Percentiles rank a stretch among this genome's conserved stretches.
These are phyloP conservation scores for Phycomyces blakesleeanus DNA, from an alignment of 192 early-diverging fungal genomes.

Conservation along the genomic window DNA sequence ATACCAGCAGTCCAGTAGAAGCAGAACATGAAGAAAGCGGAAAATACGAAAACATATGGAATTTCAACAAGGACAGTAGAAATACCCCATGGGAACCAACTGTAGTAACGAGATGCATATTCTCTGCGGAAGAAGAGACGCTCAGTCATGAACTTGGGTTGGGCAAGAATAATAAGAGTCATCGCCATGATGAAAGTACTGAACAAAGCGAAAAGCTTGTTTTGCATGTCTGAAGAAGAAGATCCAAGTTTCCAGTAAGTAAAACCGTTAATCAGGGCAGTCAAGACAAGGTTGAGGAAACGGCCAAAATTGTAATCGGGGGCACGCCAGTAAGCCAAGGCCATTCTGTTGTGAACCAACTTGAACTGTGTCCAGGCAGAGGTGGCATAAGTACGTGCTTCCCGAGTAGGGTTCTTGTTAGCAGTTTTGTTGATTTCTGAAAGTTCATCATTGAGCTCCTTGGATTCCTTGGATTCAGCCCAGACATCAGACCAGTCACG, in stretches of 20 bases:
- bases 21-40: slow-evolving; percentile 62
- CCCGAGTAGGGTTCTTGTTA: slow-evolving; percentile 29
- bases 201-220: slow-evolving; percentile 71
- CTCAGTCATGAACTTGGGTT: slow-evolving; percentile 65
- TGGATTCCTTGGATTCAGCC: slow-evolving; percentile 53
- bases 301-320: slow-evolving; percentile 76
- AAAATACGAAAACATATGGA: slow-evolving; percentile 61
- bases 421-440: slow-evolving; percentile 41
- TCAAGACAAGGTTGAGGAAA: slow-evolving; percentile 52
- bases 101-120: slow-evolving; percentile 63
- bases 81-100: slow-evolving; percentile 60
- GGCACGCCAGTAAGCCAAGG: slow-evolving; percentile 66
- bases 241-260: slow-evolving; percentile 65
- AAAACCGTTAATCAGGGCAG: slow-evolving; percentile 66
- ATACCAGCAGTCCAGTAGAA: slow-evolving; percentile 80
- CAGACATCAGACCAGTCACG: slow-evolving; percentile 75
- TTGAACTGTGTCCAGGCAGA: slow-evolving; percentile 43
- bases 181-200: slow-evolving; percentile 61
- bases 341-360: slow-evolving; percentile 63
- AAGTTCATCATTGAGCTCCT: slow-evolving; percentile 45
- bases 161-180: slow-evolving; percentile 64
- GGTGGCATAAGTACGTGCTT: slow-evolving; percentile 45
- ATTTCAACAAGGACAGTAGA: slow-evolving; percentile 65
- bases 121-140: slow-evolving; percentile 68
- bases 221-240: slow-evolving; percentile 57